phyloP scores from a whole-genome alignment of 192 early-diverging fungal genomes.

The Backusella mclennaniae region DNA sequence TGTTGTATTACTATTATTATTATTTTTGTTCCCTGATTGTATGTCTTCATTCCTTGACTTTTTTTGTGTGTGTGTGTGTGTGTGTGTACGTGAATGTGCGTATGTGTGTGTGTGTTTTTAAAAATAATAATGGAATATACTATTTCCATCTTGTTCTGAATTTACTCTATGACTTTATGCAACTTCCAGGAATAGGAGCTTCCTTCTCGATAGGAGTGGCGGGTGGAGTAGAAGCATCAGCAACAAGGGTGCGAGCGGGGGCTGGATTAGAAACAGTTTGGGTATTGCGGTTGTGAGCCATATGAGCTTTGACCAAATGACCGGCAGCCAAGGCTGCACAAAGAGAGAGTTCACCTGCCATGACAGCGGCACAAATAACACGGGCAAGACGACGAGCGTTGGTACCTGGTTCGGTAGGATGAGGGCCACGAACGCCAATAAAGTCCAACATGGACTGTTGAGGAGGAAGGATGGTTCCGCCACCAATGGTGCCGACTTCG shows the following conservation, averaged over 20 bases:
- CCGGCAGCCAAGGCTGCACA: conserved; percentile 85
- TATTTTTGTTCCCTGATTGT: neutral
- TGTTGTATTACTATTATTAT: no score
- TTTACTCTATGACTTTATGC: conserved; percentile 40
- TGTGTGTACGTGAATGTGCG: neutral
- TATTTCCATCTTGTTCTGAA: neutral
- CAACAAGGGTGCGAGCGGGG: neutral
- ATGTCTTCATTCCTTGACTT: neutral
- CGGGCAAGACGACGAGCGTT: conserved; percentile 86
- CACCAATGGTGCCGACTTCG: conserved; percentile 93
- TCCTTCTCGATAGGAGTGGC: conserved; percentile 14
- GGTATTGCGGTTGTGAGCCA: conserved; percentile 78
- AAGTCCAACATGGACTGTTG: conserved; percentile 88
- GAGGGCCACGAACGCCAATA: conserved; percentile 83
- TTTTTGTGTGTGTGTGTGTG: neutral
- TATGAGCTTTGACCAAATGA: conserved; percentile 86
- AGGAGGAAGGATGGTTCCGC: conserved; percentile 81
- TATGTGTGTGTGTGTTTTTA: neutral
- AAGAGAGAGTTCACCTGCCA: conserved; percentile 91
- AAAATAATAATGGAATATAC: neutral
- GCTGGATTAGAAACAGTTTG: conserved; percentile 25
- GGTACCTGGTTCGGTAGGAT: conserved; percentile 71
- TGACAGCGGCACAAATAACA: conserved; percentile 83
- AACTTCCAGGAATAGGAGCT: conserved; percentile 28
- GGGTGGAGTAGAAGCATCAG: conserved; percentile 19